Evolutionary conservation across 2,329 filamentous ascomycete genomes (phyloP).

Genomic region (Dothidotthia symphoricarpi): DNA sequence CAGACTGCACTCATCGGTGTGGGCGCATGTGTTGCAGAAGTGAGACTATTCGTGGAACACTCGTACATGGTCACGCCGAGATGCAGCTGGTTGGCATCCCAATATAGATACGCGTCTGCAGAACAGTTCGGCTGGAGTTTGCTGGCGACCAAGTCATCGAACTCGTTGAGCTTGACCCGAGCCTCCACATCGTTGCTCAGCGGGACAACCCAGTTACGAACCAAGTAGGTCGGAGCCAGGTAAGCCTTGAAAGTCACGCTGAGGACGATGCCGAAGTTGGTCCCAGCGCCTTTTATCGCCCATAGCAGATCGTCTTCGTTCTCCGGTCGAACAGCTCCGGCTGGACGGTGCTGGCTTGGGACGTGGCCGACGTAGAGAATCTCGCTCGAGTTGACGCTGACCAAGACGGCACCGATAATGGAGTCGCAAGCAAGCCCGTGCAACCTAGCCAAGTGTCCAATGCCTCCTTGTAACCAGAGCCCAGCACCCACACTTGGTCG

Average conservation of each 20-base stretch:
- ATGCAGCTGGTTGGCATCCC: constrained; percentile 45
- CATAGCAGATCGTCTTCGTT: constrained; percentile 56
- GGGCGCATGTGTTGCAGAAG: constrained; percentile 8
- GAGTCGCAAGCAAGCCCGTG: constrained; percentile 60
- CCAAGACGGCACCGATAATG: constrained; percentile 60
- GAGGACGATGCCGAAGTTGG: constrained; percentile 59
- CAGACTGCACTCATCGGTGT: constrained; percentile 22
- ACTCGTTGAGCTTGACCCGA: constrained; percentile 38
- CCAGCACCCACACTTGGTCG: constrained; percentile 64
- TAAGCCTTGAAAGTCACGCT: constrained; percentile 54
- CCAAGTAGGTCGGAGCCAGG: constrained; percentile 43
- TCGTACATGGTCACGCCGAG: constrained; percentile 56
- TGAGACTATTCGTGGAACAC: constrained; percentile 26
- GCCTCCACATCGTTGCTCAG: constrained; percentile 33
- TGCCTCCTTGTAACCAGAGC: constrained; percentile 64
- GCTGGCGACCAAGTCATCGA: constrained; percentile 43
- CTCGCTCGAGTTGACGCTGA: constrained; percentile 51
- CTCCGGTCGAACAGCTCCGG: constrained; percentile 44
- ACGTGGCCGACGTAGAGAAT: constrained; percentile 55
- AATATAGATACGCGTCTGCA: constrained; percentile 58
- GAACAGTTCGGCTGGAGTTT: constrained; percentile 48
- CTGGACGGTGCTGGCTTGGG: constrained; percentile 47
- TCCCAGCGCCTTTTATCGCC: constrained; percentile 59
- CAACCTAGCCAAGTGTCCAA: constrained; percentile 58
- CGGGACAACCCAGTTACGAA: constrained; percentile 30